These are phyloP conservation scores for Verticillium albo-atrum DNA, from an alignment of 2,329 filamentous ascomycete species.

Conservation along the genomic window DNA sequence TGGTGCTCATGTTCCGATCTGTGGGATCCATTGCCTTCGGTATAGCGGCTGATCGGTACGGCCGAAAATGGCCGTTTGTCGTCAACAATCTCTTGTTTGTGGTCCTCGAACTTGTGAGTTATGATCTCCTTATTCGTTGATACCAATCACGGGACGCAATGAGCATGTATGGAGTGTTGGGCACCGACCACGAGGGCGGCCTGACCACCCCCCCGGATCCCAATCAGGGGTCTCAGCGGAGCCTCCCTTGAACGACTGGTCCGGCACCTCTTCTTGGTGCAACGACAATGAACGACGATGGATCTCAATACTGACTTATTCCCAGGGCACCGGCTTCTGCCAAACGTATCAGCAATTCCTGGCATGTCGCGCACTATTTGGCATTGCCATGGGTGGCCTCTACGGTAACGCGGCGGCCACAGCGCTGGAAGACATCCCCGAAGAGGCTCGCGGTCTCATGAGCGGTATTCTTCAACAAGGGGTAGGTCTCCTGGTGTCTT, in stretches of 20 bases:
- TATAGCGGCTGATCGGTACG: conserved; percentile 51
- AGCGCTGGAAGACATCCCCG: conserved; percentile 69
- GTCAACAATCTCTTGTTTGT: conserved; percentile 72
- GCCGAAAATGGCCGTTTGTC: conserved; percentile 68
- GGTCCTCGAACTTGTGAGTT: conserved; percentile 53
- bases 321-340: conserved; percentile 58
- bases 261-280: too few relatives aligned
- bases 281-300: too few relatives aligned
- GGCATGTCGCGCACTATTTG: conserved; percentile 70
- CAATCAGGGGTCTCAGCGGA: too few relatives aligned
- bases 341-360: conserved; percentile 67
- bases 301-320: neutral
- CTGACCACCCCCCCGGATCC: neutral
- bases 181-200: neutral
- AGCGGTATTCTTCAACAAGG: conserved; percentile 74
- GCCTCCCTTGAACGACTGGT: neutral
- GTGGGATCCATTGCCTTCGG: conserved; percentile 51
- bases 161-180: too few relatives aligned
- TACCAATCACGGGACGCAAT: neutral
- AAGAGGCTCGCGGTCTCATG: conserved; percentile 66
- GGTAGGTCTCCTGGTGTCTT: neutral
- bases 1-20: conserved; percentile 58
- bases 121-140: neutral
- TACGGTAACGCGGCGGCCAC: conserved; percentile 78
- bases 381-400: conserved; percentile 76